Base-by-base conservation (phyloP, 129 eudicot genomes). In the Flaveria ramosissima region DNA sequence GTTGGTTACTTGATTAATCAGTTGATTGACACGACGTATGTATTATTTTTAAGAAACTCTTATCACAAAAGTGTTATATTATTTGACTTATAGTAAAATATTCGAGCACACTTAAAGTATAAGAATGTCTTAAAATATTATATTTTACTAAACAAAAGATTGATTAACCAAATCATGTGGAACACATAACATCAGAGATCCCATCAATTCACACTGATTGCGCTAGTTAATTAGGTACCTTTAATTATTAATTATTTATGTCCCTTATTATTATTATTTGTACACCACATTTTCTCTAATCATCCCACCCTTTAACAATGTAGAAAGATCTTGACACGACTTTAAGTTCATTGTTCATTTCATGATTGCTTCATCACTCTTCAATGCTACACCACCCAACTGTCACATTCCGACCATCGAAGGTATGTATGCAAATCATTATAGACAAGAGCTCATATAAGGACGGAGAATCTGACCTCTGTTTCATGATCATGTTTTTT, bases 161-260 rank as follows among this genome's bases (percentile, higher is more conserved):
- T 36, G 6, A 36, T 36, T 36, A 36, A 36, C 41, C 41, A 41
- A n/a, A 30, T 70, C 65, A 78, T 65, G 83, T 72, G 73, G 59
- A 48, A 72, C 78, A 72, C 59, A 36, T 19, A 79, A 79, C 73
- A 79, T 79, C 83, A 65, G 1, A 63, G 21, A 52, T 41, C 78
- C 2, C 41, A 26, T 79, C 73, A 79, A n/a, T 32, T 52, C 45
- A 79, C 46, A 72, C 70, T 79, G 68, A 64, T 79, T 79, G 83
- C 59, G 74, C 78, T 72, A 39, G 67, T 52, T 52, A 48, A 48
- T 79, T 79, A 71, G 71, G 73, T 71, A 63, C 68, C 78, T 62
- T 36, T 51, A 72, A 72, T 72, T 61, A 78, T 11, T 48, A 13
- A 13, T 45, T 45, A 11, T 45, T 45, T 8, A 78, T 78, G 53